Base-by-base conservation (phyloP, 768 basidiomycete genomes). In the Hebeloma cylindrosporum region DNA sequence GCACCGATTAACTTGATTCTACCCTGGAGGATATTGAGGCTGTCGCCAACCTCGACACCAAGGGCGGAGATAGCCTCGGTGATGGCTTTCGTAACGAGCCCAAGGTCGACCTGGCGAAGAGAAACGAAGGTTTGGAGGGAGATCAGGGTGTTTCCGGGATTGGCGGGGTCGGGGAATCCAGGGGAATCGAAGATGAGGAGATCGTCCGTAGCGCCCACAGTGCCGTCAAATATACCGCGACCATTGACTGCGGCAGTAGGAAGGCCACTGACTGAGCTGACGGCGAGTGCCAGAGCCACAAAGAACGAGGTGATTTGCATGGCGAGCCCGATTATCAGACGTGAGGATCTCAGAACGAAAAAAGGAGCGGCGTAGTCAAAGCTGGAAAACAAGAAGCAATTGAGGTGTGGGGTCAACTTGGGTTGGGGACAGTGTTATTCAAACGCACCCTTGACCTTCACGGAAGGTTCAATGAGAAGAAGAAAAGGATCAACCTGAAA, bases 151-250 rank as follows among this genome's bases (percentile, higher is more conserved):
- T 63, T 60, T 7, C 48, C 57, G 0, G 61, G 50, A 29, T 71
- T 62, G 28, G 54, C 39, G 4, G 68, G 64, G 44, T 70, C 66
- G 6, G 65, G 60, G 38, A 70, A 71, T 2, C 67, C 70, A 5
- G 67, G 64, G 2, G 68, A 66, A 40, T 73, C 70, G 47, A 72
- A 67, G 11, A 72, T 58, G 21, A 72, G 54, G 27, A 70, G 58
- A 29, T 65, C 58, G 51, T 72, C 65, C 11, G 65, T 46, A 14
- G 61, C 10, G 26, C 52, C 52, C 14, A 61, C 46, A 4, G 57
- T n/a, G n/a, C n/a, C 52, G 41, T 52, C 47, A 11, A 54, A 40
- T 17, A 56, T 25, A 9, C 55, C 48, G 20, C 54, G 54, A 13
- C 49, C 43, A 26, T 32, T 21, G 3, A 23, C 17, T 10, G 27